Percentiles rank a stretch among this genome's conserved stretches.
These are phyloP conservation scores for Vigna trinervia DNA, from an alignment of 306 rosid species.

Conservation along the genomic window DNA sequence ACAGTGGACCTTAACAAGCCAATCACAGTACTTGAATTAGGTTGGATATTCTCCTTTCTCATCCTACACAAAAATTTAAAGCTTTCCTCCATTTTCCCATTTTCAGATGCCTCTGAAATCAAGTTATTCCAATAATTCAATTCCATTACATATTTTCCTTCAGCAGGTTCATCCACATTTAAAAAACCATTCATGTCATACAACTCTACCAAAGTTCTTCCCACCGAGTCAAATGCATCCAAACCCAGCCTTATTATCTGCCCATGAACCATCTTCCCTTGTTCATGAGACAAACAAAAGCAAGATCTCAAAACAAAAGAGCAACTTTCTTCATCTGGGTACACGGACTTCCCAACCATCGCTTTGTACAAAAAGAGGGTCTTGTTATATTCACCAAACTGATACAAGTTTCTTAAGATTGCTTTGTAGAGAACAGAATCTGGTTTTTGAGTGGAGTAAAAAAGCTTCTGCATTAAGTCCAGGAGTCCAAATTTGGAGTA, in stretches of 20 bases:
- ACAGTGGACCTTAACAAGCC: slow-evolving; percentile 57
- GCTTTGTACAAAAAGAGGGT: slow-evolving; percentile 56
- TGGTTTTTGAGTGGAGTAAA: slow-evolving; percentile 49
- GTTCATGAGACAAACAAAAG: slow-evolving; percentile 42
- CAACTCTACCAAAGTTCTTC: slow-evolving; percentile 50
- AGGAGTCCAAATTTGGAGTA: slow-evolving; percentile 66
- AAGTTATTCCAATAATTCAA: slow-evolving; percentile 53
- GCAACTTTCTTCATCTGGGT: slow-evolving; percentile 62
- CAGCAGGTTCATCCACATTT: slow-evolving; percentile 42
- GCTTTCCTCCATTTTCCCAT: slow-evolving; percentile 49
- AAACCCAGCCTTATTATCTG: slow-evolving; percentile 67
- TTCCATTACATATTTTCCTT: slow-evolving; percentile 19
- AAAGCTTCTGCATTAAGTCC: slow-evolving; percentile 53
- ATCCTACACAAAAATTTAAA: slow-evolving; percentile 48
- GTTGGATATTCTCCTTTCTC: slow-evolving; percentile 54
- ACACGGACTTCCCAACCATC: slow-evolving; percentile 56
- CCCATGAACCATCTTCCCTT: slow-evolving; percentile 61
- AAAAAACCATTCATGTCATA: slow-evolving; percentile 39
- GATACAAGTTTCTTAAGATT: slow-evolving; percentile 50
- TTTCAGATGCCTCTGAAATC: slow-evolving; percentile 54
- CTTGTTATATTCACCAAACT: slow-evolving; percentile 53
- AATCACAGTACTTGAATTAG: slow-evolving; percentile 49
- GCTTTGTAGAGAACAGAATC: slow-evolving; percentile 54
- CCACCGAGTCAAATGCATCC: slow-evolving; percentile 55
- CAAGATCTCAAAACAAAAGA: slow-evolving; percentile 59